Base-by-base conservation (phyloP, 352 stramenopile genomes). In the Phytophthora hybrid region DNA sequence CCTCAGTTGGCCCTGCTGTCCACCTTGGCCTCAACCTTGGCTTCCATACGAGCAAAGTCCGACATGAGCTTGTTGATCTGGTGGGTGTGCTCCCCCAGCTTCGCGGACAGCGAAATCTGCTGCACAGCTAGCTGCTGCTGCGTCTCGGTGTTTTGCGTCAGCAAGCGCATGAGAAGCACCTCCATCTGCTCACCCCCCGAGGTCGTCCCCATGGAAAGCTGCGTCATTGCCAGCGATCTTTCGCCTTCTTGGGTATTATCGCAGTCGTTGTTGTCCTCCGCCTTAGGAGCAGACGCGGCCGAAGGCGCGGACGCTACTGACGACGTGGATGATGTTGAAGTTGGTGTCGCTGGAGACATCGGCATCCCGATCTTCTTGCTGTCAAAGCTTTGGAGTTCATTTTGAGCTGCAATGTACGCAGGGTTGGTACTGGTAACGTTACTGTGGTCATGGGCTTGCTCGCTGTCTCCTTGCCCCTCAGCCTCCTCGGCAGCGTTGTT, bases 91-190 rank as follows among this genome's bases (percentile, higher is more conserved):
- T 90, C 70, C 18, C 79, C 82, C 19, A 96, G 62, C 53, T 86
- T 92, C 23, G 73, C 78, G 54, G 78, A 86, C 31, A 96, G 77
- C 41, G 81, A 87, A 52, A 93, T 84, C 73, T 95, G 88, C 70
- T 95, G 89, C 63, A 73, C 85, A 9, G 88, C 88, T 23, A 95
- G 71, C 66, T 94, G 89, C 77, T 96, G 78, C 75, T 95, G 89
- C 47, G 89, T 94, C 77, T 94, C 85, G 0, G 84, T 94, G 71
- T 90, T 94, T 71, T 94, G 87, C n/a, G 85, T 91, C 52, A 96
- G 69, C 59, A 96, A 60, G 5, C 80, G 84, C 86, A 96, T 93
- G 14, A 95, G 83, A 16, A 96, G 76, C 49, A 84, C 62, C 55
- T 96, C 88, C 84, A 94, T 93, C 21, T 82, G 77, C 63, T 82